These are phyloP conservation scores for Scheffersomyces titani DNA, from an alignment of 1,139 yeast genomes.

Conservation along the genomic window DNA sequence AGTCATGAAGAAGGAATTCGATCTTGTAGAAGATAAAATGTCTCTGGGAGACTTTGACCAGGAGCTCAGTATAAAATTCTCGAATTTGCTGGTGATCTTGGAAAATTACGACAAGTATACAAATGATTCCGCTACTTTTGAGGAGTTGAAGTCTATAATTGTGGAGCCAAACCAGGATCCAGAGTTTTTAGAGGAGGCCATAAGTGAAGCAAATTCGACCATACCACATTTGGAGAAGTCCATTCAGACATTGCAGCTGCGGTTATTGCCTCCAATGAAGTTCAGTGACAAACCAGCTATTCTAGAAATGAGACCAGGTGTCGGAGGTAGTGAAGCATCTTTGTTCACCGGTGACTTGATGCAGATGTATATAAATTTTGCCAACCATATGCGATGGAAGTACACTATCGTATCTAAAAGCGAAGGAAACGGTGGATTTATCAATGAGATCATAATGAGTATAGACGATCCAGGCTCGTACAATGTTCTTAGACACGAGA, in stretches of 20 bases:
- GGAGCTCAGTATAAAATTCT: slow-evolving; percentile 56
- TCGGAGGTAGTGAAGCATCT: slow-evolving; percentile 94
- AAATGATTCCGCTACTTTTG: slow-evolving; percentile 31
- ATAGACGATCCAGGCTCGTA: slow-evolving; percentile 80
- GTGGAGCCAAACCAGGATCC: slow-evolving; percentile 30
- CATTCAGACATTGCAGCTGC: slow-evolving; percentile 50
- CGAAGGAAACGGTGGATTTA: slow-evolving; percentile 59
- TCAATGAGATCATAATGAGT: slow-evolving; percentile 75
- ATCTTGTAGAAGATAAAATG: slow-evolving; percentile 48
- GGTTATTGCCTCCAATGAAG: slow-evolving; percentile 73
- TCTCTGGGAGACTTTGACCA: slow-evolving; percentile 53
- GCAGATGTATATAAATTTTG: slow-evolving; percentile 78
- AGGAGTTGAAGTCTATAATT: slow-evolving; percentile 38
- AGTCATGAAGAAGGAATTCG: slow-evolving; percentile 50
- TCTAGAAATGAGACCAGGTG: slow-evolving; percentile 89
- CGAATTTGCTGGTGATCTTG: slow-evolving; percentile 55
- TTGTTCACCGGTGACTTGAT: slow-evolving; percentile 80
- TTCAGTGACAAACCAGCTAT: slow-evolving; percentile 79
- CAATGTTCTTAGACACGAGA: slow-evolving; percentile 73
- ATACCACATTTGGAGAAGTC: slow-evolving; percentile 38
- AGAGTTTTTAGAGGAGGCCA: slow-evolving; percentile 31
- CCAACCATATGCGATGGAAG: slow-evolving; percentile 68
- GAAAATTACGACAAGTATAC: slow-evolving; percentile 54
- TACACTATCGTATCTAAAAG: slow-evolving; percentile 59
- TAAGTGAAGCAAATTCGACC: slow-evolving; percentile 23